Conservation (phyloP, 148 eudicot species). For the Silene conica region DNA sequence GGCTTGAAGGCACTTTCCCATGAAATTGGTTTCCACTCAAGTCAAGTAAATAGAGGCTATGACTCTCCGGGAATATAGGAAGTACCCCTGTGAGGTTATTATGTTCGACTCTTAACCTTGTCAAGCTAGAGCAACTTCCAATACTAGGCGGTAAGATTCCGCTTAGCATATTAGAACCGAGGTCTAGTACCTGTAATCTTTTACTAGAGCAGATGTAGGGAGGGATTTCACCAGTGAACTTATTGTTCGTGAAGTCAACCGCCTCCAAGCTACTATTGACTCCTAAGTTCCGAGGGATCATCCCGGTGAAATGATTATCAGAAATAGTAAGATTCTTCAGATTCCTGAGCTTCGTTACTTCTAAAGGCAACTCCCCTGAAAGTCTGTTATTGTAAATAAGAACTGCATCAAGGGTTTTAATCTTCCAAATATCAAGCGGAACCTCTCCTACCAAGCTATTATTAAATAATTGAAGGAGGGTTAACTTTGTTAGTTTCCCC, state of each 20-base stretch:
- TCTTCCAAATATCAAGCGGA: constrained; percentile 60
- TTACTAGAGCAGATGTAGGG: constrained; percentile 57
- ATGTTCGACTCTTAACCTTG: constrained; percentile 46
- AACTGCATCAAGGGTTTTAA: constrained; percentile 48
- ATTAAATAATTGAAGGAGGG: constrained; percentile 34
- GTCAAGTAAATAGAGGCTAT: constrained; percentile 39
- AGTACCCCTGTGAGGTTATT: constrained; percentile 60
- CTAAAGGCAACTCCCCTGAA: constrained; percentile 61
- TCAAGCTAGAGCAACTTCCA: constrained; percentile 61
- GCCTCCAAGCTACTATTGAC: constrained; percentile 43
- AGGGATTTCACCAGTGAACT: constrained; percentile 63
- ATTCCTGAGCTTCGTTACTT: constrained; percentile 44
- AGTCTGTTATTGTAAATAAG: constrained; percentile 46
- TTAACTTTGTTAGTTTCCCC: constrained; percentile 43
- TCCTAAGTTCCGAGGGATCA: constrained; percentile 60
- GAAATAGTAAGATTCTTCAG: constrained; percentile 47
- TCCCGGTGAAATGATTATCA: constrained; percentile 62
- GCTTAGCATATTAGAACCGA: constrained; percentile 52
- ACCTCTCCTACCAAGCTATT: constrained; percentile 61
- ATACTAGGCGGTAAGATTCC: constrained; percentile 61
- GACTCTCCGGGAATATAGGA: constrained; percentile 49
- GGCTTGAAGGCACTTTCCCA: constrained; percentile 55
- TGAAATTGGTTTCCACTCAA: constrained; percentile 49
- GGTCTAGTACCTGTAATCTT: constrained; percentile 33
- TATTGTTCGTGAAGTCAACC: constrained; percentile 60